Base-by-base conservation (phyloP, 306 rosid genomes). In the Vigna radiata region DNA sequence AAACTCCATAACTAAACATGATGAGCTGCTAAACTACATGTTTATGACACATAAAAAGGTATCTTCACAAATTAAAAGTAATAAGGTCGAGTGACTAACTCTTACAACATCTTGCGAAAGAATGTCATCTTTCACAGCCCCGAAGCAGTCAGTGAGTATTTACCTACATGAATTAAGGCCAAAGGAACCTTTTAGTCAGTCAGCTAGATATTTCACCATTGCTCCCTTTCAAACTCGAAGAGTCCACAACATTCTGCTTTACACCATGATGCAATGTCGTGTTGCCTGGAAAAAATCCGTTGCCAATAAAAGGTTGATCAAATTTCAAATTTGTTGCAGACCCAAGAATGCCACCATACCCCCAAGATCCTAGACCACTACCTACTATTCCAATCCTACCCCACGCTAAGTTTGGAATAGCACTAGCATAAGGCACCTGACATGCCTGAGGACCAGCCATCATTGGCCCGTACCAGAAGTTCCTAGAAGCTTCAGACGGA, bases 401-500 rank as follows among this genome's bases (percentile, higher is more conserved):
- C 68, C 78, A 83, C 1, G 83, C 72, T 13, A 86, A 76, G 81
- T 46, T 46, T 0, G 87, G 72, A 2, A 65, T 13, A 68, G 76
- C 61, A 78, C n/a, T 75, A 36, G 77, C 85, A 65, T 73, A 82
- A 44, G 90, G 93, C 61, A 84, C 66, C 39, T 84, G 78, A 68
- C 65, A 81, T 5, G 80, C 55, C 87, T 78, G 85, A 75, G 81
- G 78, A 77, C 80, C 66, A 6, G 69, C 23, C 5, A 79, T 49
- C 78, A 81, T 64, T 14, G 88, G 89, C 16, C 77, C 84, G 75
- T 79, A 86, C 90, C 88, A 84, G 50, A 79, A 29, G 53, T 73
- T 83, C 52, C 87, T 70, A 23, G 85, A 70, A 58, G 70, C 80
- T 70, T 83, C 64, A 27, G 88, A 81, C 6, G 88, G 80, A 79